Evolutionary conservation across 345 rosid genomes (phyloP).

Genomic region (Arabidopsis arenosa): DNA sequence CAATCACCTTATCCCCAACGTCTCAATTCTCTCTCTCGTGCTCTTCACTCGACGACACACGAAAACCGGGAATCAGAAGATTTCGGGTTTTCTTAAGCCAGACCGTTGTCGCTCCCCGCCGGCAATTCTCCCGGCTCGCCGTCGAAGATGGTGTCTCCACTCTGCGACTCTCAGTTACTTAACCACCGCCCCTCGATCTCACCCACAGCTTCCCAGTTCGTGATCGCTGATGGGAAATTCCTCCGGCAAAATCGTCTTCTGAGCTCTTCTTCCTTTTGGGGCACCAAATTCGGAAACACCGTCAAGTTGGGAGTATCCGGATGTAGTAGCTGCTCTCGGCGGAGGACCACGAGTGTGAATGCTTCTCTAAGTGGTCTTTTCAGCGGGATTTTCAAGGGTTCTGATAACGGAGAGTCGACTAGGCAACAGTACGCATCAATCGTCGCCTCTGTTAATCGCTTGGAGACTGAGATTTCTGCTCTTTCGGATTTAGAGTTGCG

Average conservation of each 20-base stretch:
- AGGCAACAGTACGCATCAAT: constrained; percentile 71
- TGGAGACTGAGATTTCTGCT: constrained; percentile 65
- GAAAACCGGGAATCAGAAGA: constrained; percentile 33
- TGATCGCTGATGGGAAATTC: constrained; percentile 37
- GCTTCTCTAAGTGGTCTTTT: constrained; percentile 87
- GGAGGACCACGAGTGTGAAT: constrained; percentile 43
- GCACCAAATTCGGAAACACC: constrained; percentile 43
- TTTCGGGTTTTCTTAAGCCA: constrained; percentile 1
- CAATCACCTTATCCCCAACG: constrained; percentile 38
- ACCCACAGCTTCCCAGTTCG: constrained; percentile 47
- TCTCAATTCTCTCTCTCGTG: constrained; percentile 36
- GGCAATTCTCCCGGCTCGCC: constrained; percentile 36
- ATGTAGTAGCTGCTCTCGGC: constrained; percentile 32
- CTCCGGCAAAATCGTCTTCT: constrained; percentile 40
- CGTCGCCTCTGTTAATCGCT: constrained; percentile 59
- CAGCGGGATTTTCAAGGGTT: constrained; percentile 83
- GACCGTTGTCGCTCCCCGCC: constrained; percentile 18
- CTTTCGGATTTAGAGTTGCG: constrained; percentile 74
- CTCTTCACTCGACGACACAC: constrained; percentile 32
- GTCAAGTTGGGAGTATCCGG: constrained; percentile 44
- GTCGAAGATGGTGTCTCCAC: constrained; percentile 54
- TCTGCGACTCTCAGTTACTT: constrained; percentile 49
- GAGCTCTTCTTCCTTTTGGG: constrained; percentile 52
- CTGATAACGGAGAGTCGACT: constrained; percentile 87
- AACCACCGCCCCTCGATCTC: constrained; percentile 52